Evolutionary conservation across 106 monocot genomes (phyloP).

Genomic region (Chionographis japonica): DNA sequence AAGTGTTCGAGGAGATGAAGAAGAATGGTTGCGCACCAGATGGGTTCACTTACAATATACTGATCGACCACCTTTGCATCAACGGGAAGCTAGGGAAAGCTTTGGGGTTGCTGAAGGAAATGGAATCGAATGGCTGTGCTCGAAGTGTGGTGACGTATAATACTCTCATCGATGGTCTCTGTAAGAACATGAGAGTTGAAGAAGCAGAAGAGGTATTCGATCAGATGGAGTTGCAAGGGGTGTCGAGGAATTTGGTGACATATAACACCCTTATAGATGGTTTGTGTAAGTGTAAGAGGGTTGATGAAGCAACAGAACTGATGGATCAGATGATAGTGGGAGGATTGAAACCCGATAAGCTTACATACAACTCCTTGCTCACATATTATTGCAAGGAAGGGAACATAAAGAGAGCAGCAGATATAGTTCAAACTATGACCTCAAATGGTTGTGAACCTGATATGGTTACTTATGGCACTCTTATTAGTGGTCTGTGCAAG

Average conservation of each 20-base stretch:
- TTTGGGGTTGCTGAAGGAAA: conserved; percentile 70
- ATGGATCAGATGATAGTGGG: conserved; percentile 83
- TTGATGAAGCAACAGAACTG: conserved; percentile 75
- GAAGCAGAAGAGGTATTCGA: conserved; percentile 87
- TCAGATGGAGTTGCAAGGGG: conserved; percentile 73
- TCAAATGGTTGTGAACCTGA: conserved; percentile 83
- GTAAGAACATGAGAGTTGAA: conserved; percentile 68
- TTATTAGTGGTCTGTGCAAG: conserved; percentile 60
- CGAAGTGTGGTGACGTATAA: conserved; percentile 81
- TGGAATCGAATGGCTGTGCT: conserved; percentile 68
- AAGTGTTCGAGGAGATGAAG: conserved; percentile 86
- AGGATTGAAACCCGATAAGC: conserved; percentile 74
- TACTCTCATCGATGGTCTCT: conserved; percentile 81
- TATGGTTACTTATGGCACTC: conserved; percentile 54
- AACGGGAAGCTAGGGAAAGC: conserved; percentile 48
- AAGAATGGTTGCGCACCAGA: conserved; percentile 64
- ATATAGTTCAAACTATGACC: conserved; percentile 86
- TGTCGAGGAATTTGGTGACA: conserved; percentile 71
- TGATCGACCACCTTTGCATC: conserved; percentile 72
- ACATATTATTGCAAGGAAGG: conserved; percentile 64
- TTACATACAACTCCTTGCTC: conserved; percentile 62
- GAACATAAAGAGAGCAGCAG: conserved; percentile 55
- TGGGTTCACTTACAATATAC: conserved; percentile 74
- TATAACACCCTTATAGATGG: conserved; percentile 81
- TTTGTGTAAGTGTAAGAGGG: conserved; percentile 58